Evolutionary conservation across 176 grass and related monocot genomes (phyloP).

Genomic region (Cenchrus fungigraminus): DNA sequence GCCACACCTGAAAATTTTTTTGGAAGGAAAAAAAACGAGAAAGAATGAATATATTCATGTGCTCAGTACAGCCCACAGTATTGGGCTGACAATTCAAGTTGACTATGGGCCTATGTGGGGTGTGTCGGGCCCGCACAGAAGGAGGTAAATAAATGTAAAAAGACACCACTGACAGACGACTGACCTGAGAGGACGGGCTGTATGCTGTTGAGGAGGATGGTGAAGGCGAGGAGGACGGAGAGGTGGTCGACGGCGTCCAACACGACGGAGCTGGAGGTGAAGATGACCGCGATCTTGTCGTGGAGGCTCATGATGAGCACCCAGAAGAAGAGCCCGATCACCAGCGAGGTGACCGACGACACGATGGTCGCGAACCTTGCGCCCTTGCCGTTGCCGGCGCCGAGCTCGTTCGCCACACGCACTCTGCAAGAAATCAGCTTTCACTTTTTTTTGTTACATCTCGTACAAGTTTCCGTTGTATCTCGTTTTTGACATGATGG

Average conservation of each 20-base stretch:
- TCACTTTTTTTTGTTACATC: too few species aligned
- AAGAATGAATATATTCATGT: neutral
- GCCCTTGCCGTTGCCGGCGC: conserved; percentile 81
- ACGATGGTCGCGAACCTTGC: conserved; percentile 81
- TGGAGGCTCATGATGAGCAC: conserved; percentile 74
- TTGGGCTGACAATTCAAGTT: neutral
- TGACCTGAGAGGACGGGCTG: conserved; percentile 87
- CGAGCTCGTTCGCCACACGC: conserved; percentile 89
- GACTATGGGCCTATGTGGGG: neutral
- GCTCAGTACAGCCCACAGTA: neutral
- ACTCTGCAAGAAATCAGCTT: conserved; percentile 44
- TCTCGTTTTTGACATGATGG: too few species aligned
- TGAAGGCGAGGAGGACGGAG: conserved; percentile 70
- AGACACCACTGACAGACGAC: neutral
- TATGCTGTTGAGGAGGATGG: conserved; percentile 90
- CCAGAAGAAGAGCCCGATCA: conserved; percentile 91
- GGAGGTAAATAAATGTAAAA: neutral
- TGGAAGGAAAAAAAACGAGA: too few species aligned
- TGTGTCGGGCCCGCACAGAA: neutral
- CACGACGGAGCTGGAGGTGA: conserved; percentile 77
- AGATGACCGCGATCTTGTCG: conserved; percentile 79
- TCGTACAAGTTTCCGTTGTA: too few species aligned
- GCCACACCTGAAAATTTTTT: conserved; percentile 64
- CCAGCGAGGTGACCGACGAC: conserved; percentile 64
- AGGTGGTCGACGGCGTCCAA: conserved; percentile 75